Evolutionary conservation across 2,329 filamentous ascomycete genomes (phyloP), one percentile per base, ranked within the genome.

Genomic region (Phialocephala subalpina): DNA sequence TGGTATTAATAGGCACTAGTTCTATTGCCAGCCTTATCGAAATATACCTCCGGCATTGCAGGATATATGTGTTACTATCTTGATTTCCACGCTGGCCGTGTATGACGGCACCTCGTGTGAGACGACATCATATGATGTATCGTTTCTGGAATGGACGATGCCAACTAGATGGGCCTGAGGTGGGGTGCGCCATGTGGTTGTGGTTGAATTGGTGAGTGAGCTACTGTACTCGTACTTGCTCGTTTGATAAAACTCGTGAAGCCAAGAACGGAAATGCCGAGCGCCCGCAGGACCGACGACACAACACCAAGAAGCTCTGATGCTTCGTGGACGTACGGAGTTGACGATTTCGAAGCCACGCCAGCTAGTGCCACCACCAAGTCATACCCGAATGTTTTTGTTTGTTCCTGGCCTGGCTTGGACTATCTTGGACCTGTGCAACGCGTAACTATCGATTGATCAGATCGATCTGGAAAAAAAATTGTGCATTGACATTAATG

Each of bases 391-490:
- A 42, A 56, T 36, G 40, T 36, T 58, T 63, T 52, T 55, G 36
- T 42, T n/a, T 33, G 29, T 33, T 33, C 29, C 29, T 33, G 29
- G 29, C 36, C 20, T 40, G 58, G 55, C 52, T 53, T 61, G 33
- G 36, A 29, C 42, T 35, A 16, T 20, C 38, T 60, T 55, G 45
- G 56, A 16, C 55, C 27, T 14, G 49, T 33, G 45, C 3, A 53
- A 53, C 20, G 56, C 59, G 45, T 53, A 42, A 45, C 64, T 52
- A 33, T 49, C 60, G 47, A 66, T 56, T 52, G 60, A 63, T 58
- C 53, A 29, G 55, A 53, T 65, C 25, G 49, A 49, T 20, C 36
- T 35, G 60, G 60, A 60, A 40, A 62, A 33, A 38, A 38, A n/a
- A 8, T 9, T 42, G 45, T 36, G 40, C 63, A 53, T 22, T 57